These are phyloP conservation scores for Paecilomyces variotii DNA, from an alignment of 2,329 filamentous ascomycete species.

Conservation along the genomic window DNA sequence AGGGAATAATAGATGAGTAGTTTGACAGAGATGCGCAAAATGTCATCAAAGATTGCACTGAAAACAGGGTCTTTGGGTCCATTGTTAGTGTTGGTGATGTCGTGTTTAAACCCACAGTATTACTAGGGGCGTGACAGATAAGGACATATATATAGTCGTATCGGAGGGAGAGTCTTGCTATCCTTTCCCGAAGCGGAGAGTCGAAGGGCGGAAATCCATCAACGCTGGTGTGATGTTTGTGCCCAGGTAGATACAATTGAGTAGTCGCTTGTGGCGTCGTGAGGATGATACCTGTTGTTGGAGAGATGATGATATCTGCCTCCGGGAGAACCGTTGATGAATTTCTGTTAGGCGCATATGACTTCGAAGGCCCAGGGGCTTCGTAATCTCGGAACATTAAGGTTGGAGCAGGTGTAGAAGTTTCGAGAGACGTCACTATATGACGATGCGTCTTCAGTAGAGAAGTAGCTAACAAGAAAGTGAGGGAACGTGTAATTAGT, in stretches of 20 bases:
- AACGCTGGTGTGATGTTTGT: slow-evolving; percentile 21
- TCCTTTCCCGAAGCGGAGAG: slow-evolving; percentile 46
- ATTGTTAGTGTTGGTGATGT: slow-evolving; percentile 6
- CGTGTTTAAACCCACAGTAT: slow-evolving; percentile 15
- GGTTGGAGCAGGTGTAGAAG: slow-evolving; percentile 2
- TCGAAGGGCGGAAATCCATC: slow-evolving; percentile 13
- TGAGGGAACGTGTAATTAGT: not conserved
- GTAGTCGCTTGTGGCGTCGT: slow-evolving; percentile 65
- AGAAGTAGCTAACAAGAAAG: slow-evolving; percentile 5
- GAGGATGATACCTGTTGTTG: slow-evolving; percentile 59
- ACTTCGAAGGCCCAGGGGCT: not conserved
- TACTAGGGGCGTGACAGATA: slow-evolving; percentile 39
- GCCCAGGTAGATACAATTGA: slow-evolving; percentile 62
- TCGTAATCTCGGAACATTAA: slow-evolving; percentile 21
- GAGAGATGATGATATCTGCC: slow-evolving; percentile 64
- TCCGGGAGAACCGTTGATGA: slow-evolving; percentile 9
- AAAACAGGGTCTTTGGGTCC: slow-evolving; percentile 3
- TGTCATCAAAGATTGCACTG: slow-evolving; percentile 12
- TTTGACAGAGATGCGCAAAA: slow-evolving; percentile 17
- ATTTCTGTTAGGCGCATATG: not conserved
- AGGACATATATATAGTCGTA: slow-evolving; percentile 65
- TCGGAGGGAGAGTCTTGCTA: slow-evolving; percentile 46
- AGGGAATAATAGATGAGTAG: slow-evolving; percentile 7
- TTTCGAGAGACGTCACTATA: slow-evolving; percentile 14
- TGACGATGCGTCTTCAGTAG: slow-evolving; percentile 19